These are phyloP conservation scores for Tillandsia leiboldiana DNA, from an alignment of 176 grass and related monocot species.

Conservation along the genomic window DNA sequence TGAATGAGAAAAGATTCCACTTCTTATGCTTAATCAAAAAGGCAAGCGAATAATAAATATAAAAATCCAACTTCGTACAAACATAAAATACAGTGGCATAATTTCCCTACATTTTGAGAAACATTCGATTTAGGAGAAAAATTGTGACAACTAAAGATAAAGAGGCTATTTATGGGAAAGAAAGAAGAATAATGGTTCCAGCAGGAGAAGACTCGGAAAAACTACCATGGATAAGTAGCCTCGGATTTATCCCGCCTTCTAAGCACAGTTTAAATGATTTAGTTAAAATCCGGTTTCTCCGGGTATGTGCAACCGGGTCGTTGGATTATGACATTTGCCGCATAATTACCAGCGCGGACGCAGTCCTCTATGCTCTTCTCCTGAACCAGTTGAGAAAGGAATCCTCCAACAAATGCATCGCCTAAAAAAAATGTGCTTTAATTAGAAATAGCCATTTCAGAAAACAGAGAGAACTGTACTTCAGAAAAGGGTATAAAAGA, in stretches of 20 bases:
- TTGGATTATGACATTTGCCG: constrained; percentile 88
- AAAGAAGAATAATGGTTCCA: too few species aligned
- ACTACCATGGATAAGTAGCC: neutral
- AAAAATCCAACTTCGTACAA: too few species aligned
- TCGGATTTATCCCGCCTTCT: neutral
- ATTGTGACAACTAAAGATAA: too few species aligned
- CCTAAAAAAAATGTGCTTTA: constrained; percentile 22
- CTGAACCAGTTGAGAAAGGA: constrained; percentile 77
- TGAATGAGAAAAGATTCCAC: too few species aligned
- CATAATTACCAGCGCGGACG: constrained; percentile 71
- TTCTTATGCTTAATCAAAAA: too few species aligned
- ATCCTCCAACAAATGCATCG: constrained; percentile 95
- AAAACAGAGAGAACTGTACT: neutral
- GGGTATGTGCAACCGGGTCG: constrained; percentile 87
- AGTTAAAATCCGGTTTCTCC: constrained; percentile 87
- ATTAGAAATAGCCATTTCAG: neutral
- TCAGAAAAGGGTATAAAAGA: neutral
- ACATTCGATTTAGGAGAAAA: too few species aligned
- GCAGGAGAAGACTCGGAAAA: too few species aligned
- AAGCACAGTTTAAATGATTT: constrained; percentile 10
- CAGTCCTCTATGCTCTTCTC: constrained; percentile 69
- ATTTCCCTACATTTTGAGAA: too few species aligned
- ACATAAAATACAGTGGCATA: too few species aligned
- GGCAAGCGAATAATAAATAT: too few species aligned
- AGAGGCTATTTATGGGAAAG: too few species aligned